Conservation (phyloP, 768 basidiomycete genomes). For the Leccinum broughii region DNA sequence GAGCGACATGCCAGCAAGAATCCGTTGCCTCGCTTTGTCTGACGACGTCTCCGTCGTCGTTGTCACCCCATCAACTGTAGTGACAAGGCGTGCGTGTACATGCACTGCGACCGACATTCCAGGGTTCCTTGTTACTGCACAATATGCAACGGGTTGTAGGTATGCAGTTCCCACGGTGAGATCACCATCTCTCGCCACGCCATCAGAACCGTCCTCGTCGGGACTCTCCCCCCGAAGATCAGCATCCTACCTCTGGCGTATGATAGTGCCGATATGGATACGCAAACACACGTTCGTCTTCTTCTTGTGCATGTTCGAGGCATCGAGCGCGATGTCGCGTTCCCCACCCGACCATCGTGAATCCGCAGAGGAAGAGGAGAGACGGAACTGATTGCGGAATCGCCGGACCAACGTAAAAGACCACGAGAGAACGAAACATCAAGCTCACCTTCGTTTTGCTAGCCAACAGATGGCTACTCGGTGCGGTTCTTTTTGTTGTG, state of each 20-base stretch:
- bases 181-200: no score
- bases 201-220: slow-evolving; percentile 79
- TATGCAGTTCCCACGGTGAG: no score
- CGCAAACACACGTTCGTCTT: slow-evolving; percentile 95
- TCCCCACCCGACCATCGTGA: slow-evolving; percentile 59
- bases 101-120: no score
- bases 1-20: not conserved
- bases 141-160: no score
- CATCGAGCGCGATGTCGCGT: slow-evolving; percentile 42
- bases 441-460: slow-evolving; percentile 94
- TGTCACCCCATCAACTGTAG: not conserved
- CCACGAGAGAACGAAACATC: slow-evolving; percentile 73
- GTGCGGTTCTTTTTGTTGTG: slow-evolving; percentile 42
- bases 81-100: no score
- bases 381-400: slow-evolving; percentile 86
- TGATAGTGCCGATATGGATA: slow-evolving; percentile 68
- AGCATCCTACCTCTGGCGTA: slow-evolving; percentile 52
- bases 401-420: slow-evolving; percentile 62
- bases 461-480: slow-evolving; percentile 85
- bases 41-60: not conserved
- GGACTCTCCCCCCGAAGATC: slow-evolving; percentile 37
- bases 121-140: no score
- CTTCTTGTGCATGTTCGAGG: slow-evolving; percentile 46
- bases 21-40: not conserved
- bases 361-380: slow-evolving; percentile 51